These are phyloP conservation scores for Mycena filopes DNA, from an alignment of 768 basidiomycete species.

Conservation along the genomic window DNA sequence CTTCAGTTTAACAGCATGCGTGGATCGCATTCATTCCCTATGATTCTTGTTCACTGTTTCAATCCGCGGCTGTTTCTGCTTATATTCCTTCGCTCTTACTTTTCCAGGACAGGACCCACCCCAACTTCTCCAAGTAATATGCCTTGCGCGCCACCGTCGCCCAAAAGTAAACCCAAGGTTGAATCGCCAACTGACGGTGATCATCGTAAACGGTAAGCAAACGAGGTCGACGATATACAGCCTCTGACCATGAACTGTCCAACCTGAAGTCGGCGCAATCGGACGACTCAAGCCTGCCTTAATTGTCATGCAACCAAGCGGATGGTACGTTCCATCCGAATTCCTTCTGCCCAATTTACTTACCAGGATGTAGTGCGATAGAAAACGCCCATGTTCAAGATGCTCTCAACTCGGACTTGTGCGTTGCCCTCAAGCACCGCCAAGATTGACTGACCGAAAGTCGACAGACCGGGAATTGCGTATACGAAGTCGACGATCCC, in stretches of 20 bases:
- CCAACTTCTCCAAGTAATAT: not conserved
- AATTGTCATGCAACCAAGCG: constrained; percentile 66
- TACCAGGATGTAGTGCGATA: constrained; percentile 50
- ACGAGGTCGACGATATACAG: too few relatives aligned
- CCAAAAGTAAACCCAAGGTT: constrained; percentile 1
- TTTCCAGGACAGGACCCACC: too few relatives aligned
- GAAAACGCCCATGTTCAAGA: constrained; percentile 54
- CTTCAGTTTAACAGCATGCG: too few relatives aligned
- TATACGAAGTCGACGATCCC: constrained; percentile 70
- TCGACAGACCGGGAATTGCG: constrained; percentile 64
- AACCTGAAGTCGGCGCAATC: constrained; percentile 51
- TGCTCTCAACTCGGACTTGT: constrained; percentile 31
- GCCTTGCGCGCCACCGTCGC: not conserved
- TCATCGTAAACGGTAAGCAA: constrained; percentile 24
- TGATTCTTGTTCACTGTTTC: too few relatives aligned
- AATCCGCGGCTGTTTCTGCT: too few relatives aligned
- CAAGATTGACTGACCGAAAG: not conserved
- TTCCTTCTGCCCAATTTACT: not conserved
- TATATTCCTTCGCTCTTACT: too few relatives aligned
- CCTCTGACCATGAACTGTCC: not conserved
- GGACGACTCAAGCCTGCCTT: constrained; percentile 63
- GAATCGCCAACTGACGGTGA: constrained; percentile 3
- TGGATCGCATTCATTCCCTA: too few relatives aligned
- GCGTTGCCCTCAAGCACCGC: not conserved
- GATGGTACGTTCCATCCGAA: constrained; percentile 49